Conservation (phyloP, 202 grass and related monocot species). For the Musa balbisiana region DNA sequence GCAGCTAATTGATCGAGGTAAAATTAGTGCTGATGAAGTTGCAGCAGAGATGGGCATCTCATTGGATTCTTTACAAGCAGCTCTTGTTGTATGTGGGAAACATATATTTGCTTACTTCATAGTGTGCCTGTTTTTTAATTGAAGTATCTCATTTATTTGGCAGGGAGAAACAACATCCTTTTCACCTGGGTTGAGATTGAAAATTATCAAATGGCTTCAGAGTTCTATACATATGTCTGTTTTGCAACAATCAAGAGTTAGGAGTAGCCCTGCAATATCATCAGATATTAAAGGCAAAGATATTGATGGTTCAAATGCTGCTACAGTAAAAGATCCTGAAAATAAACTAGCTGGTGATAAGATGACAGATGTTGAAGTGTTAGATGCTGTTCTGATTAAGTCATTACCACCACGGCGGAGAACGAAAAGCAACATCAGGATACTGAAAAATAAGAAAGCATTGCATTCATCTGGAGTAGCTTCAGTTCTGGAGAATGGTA, state of each 20-base stretch:
- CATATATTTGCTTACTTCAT: constrained; percentile 12
- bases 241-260: constrained; percentile 32
- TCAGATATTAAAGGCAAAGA: constrained; percentile 39
- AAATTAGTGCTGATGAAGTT: constrained; percentile 67
- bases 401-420: constrained; percentile 18
- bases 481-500: constrained; percentile 36
- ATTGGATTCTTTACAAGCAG: constrained; percentile 81
- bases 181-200: constrained; percentile 88
- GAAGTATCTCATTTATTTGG: constrained; percentile 28
- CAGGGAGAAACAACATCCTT: constrained; percentile 97
- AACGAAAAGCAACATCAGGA: constrained; percentile 32
- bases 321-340: constrained; percentile 22
- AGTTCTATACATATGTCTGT: constrained; percentile 40
- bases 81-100: constrained; percentile 61
- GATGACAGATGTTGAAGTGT: constrained; percentile 23
- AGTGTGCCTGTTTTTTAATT: constrained; percentile 27
- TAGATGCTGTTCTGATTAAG: constrained; percentile 30
- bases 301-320: constrained; percentile 26
- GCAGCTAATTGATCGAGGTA: constrained; percentile 80
- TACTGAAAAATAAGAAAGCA: constrained; percentile 28
- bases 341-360: constrained; percentile 28
- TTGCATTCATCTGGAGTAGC: constrained; percentile 28
- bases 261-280: constrained; percentile 30
- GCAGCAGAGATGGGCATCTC: constrained; percentile 91
- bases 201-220: constrained; percentile 93